Conservation (phyloP, 2,329 filamentous ascomycete genomes). For the Cercospora beticola region DNA sequence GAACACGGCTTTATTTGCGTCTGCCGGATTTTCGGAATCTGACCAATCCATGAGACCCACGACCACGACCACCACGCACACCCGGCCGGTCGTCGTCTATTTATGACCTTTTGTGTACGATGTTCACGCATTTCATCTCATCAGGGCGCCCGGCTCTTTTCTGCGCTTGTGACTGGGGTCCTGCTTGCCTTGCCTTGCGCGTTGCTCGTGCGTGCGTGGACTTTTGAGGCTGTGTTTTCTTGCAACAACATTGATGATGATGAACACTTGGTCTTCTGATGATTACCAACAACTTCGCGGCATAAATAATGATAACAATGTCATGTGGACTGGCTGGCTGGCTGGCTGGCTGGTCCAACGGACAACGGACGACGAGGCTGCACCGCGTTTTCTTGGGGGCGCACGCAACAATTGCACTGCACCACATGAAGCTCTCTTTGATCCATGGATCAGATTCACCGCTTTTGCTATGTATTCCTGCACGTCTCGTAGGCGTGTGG, state of each 20-base stretch:
- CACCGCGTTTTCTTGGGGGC: neutral
- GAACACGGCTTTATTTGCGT: neutral
- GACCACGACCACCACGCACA: neutral
- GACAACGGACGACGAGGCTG: neutral
- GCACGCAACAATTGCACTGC: neutral
- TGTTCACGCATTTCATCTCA: neutral
- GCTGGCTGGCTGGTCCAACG: neutral
- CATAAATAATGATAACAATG: neutral
- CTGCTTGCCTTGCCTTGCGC: neutral
- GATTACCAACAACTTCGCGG: neutral
- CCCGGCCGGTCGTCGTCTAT: neutral
- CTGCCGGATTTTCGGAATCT: neutral
- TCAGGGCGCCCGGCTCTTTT: neutral
- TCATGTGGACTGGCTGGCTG: neutral
- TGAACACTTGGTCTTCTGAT: neutral
- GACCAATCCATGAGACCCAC: neutral
- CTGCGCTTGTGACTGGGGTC: neutral
- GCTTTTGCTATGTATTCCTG: neutral
- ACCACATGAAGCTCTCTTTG: neutral
- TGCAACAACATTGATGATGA: neutral
- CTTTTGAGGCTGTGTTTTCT: slow-evolving; percentile 6
- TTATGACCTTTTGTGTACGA: neutral
- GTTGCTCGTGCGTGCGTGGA: neutral
- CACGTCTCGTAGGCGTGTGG: neutral
- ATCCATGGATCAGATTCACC: slow-evolving; percentile 1